Evolutionary conservation across 768 basidiomycete genomes (phyloP), one percentile per base, ranked within the genome.

Genomic region (Lentinula sp.): DNA sequence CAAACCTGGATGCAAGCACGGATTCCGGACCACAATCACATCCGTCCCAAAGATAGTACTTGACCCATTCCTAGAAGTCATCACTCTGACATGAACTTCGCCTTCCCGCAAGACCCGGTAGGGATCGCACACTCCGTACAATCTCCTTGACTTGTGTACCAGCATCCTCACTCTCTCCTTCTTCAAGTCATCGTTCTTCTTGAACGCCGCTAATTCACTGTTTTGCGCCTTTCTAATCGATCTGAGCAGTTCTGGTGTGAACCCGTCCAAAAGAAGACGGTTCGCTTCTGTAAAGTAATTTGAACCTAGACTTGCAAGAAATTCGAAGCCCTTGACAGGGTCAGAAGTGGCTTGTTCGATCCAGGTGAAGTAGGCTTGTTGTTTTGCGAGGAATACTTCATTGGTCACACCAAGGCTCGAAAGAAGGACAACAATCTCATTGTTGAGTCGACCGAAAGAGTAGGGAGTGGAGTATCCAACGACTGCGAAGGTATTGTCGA

Each of bases 101-200:
- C 87, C 87, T 67, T 86, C 85, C 57, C 79, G 77, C 40, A 88
- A 72, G 1, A 88, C 79, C 43, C 79, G 75, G 64, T 79, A 84
- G 1, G 87, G 86, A 68, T 89, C 87, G 63, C 85, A 88, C 11
- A 89, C 84, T 0, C 87, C 87, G 55, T 80, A 89, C 3, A 89
- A 70, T 2, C 84, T 73, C 23, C 87, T 77, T 5, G 86, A 87
- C 63, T 85, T 80, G 45, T 82, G 79, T 4, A 89, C 75, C 55
- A 88, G 78, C 74, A 86, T 86, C 53, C 85, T 74, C 5, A 82
- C 78, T 46, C 84, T 77, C 50, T 75, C 75, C 65, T 79, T 84
- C 21, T 81, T 77, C 23, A 71, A 68, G 58, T 82, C 82, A 66
- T 83, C 50, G 11, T 59, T 48, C 57, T 59, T 83, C 64, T 75